These are phyloP conservation scores for Aphanocladium album DNA, from an alignment of 2,329 filamentous ascomycete species.

Conservation along the genomic window DNA sequence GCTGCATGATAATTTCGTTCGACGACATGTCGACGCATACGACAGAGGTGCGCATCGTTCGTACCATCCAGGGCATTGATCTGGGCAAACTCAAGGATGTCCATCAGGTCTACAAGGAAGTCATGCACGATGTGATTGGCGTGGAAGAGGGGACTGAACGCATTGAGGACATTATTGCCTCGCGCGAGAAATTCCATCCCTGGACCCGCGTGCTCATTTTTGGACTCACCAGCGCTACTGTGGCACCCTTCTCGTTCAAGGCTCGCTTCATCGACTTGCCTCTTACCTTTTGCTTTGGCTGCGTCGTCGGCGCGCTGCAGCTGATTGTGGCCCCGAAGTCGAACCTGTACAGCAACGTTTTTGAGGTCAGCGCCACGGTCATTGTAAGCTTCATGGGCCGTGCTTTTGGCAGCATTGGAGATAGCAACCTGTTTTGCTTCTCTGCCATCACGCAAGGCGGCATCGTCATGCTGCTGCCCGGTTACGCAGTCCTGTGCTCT, in stretches of 20 bases:
- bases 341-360: conserved; percentile 61
- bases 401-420: conserved; percentile 55
- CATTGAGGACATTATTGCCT: conserved; percentile 50
- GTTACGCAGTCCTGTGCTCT: conserved; percentile 53
- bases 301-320: conserved; percentile 64
- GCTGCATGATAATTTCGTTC: conserved; percentile 90
- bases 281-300: conserved; percentile 65
- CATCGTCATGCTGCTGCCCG: conserved; percentile 61
- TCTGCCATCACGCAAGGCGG: conserved; percentile 60
- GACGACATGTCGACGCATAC: conserved; percentile 64
- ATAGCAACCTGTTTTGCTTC: conserved; percentile 55
- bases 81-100: conserved; percentile 57
- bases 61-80: conserved; percentile 53
- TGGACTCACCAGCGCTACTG: conserved; percentile 65
- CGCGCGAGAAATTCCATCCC: conserved; percentile 48
- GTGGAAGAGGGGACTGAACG: conserved; percentile 52
- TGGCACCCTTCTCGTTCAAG: conserved; percentile 71
- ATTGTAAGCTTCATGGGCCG: conserved; percentile 58
- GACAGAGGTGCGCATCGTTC: conserved; percentile 61
- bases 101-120: conserved; percentile 60
- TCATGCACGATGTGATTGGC: conserved; percentile 55
- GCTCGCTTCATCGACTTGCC: conserved; percentile 68
- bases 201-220: conserved; percentile 58
- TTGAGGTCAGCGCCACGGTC: conserved; percentile 58
- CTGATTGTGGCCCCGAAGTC: conserved; percentile 65